phyloP scores from a whole-genome alignment of 495 filamentous ascomycete genomes.

The Trichodelitschia bisporula region DNA sequence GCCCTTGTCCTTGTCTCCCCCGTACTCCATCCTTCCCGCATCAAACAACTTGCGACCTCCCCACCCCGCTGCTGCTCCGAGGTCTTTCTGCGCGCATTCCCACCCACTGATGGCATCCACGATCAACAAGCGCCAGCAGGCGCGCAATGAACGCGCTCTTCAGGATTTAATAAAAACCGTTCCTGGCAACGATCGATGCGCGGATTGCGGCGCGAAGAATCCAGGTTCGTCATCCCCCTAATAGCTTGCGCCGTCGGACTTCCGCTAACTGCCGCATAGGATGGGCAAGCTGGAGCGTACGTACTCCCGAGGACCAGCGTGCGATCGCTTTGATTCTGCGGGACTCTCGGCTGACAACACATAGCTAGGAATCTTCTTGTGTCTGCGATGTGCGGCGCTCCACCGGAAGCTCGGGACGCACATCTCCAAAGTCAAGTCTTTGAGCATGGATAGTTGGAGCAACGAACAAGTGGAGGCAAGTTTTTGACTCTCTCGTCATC shows the following conservation, averaged over 20 bases:
- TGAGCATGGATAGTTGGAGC: constrained; percentile 94
- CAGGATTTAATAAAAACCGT: constrained; percentile 75
- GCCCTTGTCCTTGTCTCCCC: too few relatives aligned
- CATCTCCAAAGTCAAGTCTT: constrained; percentile 91
- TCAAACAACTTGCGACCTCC: too few relatives aligned
- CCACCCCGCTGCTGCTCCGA: too few relatives aligned
- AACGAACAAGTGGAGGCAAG: constrained; percentile 86
- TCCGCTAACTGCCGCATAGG: constrained; percentile 23
- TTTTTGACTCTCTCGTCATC: constrained; percentile 3
- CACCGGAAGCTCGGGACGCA: constrained; percentile 96
- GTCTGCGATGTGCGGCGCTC: constrained; percentile 87
- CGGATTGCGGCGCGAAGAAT: constrained; percentile 77
- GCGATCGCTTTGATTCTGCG: too few relatives aligned
- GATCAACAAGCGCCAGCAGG: constrained; percentile 82
- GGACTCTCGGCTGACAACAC: too few relatives aligned
- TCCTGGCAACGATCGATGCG: constrained; percentile 82
- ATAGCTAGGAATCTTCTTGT: constrained; percentile 86
- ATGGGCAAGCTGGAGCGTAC: constrained; percentile 98
- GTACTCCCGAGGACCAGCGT: constrained; percentile 19
- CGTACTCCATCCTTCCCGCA: too few relatives aligned
- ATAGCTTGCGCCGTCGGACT: constrained; percentile 1
- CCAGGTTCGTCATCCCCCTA: constrained; percentile 45
- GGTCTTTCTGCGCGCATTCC: background rate
- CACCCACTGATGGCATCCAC: constrained; percentile 22
- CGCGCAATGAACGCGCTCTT: constrained; percentile 78